Conservation (phyloP, 2,329 filamentous ascomycete genomes). For the Colletotrichum falcatum region DNA sequence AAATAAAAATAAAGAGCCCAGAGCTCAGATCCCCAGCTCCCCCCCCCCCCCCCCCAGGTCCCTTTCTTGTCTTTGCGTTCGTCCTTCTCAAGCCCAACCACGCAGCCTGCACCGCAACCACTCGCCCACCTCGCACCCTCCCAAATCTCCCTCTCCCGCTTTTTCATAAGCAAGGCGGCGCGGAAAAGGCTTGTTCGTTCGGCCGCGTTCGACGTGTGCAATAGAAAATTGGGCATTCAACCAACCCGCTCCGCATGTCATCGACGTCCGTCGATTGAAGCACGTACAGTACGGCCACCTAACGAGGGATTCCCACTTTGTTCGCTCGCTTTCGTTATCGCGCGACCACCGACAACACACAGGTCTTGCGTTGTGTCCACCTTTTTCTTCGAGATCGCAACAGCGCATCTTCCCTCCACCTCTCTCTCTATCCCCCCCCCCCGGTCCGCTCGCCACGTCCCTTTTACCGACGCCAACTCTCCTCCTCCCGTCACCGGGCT, state of each 20-base stretch:
- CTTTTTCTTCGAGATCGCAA: slow-evolving; percentile 12
- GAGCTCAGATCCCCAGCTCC: slow-evolving; percentile 18
- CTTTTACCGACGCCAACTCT: slow-evolving; percentile 27
- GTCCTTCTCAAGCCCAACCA: not conserved
- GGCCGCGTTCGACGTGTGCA: slow-evolving; percentile 37
- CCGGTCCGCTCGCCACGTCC: slow-evolving; percentile 26
- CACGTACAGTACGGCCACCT: slow-evolving; percentile 15
- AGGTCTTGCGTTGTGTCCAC: slow-evolving; percentile 15
- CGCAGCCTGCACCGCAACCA: slow-evolving; percentile 16
- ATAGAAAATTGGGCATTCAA: slow-evolving; percentile 31
- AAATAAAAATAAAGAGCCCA: not conserved
- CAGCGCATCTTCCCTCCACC: slow-evolving; percentile 28
- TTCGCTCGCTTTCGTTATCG: slow-evolving; percentile 37
- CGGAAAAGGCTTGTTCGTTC: slow-evolving; percentile 39
- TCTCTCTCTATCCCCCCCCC: slow-evolving; percentile 7
- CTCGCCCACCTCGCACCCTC: slow-evolving; percentile 10
- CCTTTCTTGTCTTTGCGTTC: slow-evolving; percentile 14
- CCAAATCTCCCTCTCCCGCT: slow-evolving; percentile 27
- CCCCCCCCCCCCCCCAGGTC: not conserved
- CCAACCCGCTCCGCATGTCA: slow-evolving; percentile 23
- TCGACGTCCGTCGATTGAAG: slow-evolving; percentile 27
- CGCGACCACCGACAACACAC: slow-evolving; percentile 30
- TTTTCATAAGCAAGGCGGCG: slow-evolving; percentile 31
- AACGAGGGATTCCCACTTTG: slow-evolving; percentile 24
- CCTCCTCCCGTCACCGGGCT: slow-evolving; percentile 35